Base-by-base conservation (phyloP, 345 rosid species). In the Mallotus nudiflorus region DNA sequence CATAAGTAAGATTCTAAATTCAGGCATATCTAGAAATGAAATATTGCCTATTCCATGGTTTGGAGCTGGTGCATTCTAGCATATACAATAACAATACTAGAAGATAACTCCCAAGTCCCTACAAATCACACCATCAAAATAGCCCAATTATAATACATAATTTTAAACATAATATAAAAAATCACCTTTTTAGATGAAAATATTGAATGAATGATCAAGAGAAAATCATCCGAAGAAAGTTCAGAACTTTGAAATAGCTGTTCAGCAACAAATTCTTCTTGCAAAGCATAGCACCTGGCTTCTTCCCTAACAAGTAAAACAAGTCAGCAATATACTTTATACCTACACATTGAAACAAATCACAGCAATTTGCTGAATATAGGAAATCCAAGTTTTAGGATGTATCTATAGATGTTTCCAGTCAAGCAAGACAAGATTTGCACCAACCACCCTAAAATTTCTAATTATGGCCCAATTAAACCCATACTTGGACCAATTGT, bases 241-340 rank as follows among this genome's bases (percentile, higher is more conserved):
- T 86, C 89, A 51, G 90, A 81, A 82, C 84, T 85, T 75, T 88
- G 90, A 85, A 87, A 95, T 49, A 95, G 79, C 75, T 87, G 93
- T 67, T 95, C 99, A 55, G 97, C 89, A 64, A 92, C 85, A 80
- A 89, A 89, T 52, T 88, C 90, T 72, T 92, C 98, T 72, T 87
- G 99, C 78, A 88, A 71, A 74, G 88, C 81, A 85, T 89, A 92
- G 75, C 81, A 87, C 55, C 63, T 70, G 46, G 82, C 77, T 73
- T 84, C 92, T 75, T 95, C 88, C 98, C 99, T 95, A 62, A 33
- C 56, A 83, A 71, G 68, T 59, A 42, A n/a, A 40, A 72, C 65
- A 73, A 76, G 67, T 65, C 70, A 59, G 40, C 48, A 27, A 20
- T 27, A 54, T 11, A 11, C 6, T 2, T 22, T 51, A 19, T 9